Evolutionary conservation across 2,329 filamentous ascomycete genomes (phyloP).

Genomic region (Fusarium annulatum): DNA sequence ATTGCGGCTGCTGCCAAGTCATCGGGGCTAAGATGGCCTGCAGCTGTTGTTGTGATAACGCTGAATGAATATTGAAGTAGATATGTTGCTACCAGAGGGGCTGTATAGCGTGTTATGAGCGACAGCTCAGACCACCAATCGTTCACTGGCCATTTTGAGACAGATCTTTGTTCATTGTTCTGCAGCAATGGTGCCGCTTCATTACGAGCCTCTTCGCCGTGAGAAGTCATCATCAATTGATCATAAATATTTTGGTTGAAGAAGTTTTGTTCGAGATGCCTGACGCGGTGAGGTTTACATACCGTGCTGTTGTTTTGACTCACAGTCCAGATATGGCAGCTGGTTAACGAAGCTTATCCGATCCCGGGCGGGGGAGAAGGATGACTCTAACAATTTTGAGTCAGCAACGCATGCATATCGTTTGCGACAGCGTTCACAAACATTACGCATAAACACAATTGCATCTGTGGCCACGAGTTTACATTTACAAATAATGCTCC

Average conservation of each 20-base stretch:
- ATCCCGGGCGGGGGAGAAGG: background rate
- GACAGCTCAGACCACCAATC: constrained; percentile 27
- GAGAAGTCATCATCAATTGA: background rate
- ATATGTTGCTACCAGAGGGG: constrained; percentile 64
- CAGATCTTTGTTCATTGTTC: background rate
- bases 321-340: background rate
- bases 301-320: background rate
- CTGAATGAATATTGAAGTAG: constrained; percentile 65
- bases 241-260: background rate
- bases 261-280: background rate
- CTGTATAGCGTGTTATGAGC: constrained; percentile 45
- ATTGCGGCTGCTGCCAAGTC: constrained; percentile 64
- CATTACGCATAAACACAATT: background rate
- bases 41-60: constrained; percentile 62
- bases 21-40: constrained; percentile 63
- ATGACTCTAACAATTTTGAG: background rate
- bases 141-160: background rate
- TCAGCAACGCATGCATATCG: background rate
- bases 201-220: background rate
- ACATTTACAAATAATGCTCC: background rate
- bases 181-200: constrained; percentile 34
- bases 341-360: background rate
- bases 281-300: background rate
- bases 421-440: background rate
- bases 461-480: background rate